Percentiles rank a stretch among this genome's conserved stretches.
These are phyloP conservation scores for Raffaelea arxii DNA, from an alignment of 2,329 filamentous ascomycete species.

Conservation along the genomic window DNA sequence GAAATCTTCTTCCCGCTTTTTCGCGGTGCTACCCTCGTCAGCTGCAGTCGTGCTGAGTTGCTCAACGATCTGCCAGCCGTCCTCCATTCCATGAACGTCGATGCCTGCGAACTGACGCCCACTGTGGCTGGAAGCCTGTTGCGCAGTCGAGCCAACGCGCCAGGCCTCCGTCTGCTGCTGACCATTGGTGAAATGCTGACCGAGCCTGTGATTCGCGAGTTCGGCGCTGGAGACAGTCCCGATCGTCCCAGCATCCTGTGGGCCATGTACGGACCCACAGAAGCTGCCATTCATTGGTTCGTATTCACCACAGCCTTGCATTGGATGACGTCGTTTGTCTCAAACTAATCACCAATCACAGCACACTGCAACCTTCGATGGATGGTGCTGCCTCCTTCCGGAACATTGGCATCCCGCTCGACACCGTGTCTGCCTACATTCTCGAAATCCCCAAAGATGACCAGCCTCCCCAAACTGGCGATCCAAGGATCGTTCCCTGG, in stretches of 20 bases:
- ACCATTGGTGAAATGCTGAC: conserved; percentile 95
- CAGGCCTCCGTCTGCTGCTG: conserved; percentile 59
- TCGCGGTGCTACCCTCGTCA: conserved; percentile 62
- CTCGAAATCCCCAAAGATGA: conserved; percentile 36
- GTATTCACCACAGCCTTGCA: too few relatives aligned
- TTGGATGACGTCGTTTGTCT: too few relatives aligned
- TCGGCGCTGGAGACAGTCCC: conserved; percentile 54
- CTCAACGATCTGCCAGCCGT: conserved; percentile 63
- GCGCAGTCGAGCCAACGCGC: conserved; percentile 55
- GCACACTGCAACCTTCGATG: conserved; percentile 63
- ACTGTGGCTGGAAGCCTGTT: conserved; percentile 76
- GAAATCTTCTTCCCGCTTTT: conserved; percentile 86
- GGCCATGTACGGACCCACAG: conserved; percentile 92
- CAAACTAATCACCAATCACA: conserved; percentile 18
- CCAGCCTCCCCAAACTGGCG: background rate
- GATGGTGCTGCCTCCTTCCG: conserved; percentile 44
- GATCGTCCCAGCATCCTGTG: conserved; percentile 57
- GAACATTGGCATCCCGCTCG: conserved; percentile 68
- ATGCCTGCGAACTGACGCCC: conserved; percentile 82
- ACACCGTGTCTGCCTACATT: conserved; percentile 72
- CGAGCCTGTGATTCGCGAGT: conserved; percentile 64
- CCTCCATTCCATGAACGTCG: conserved; percentile 57
- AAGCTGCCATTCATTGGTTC: conserved; percentile 77
- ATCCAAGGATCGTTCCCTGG: conserved; percentile 39
- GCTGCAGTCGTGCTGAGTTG: conserved; percentile 58